Percentiles rank a stretch among this genome's conserved stretches.
These are phyloP conservation scores for Arthrinium puccinioides DNA, from an alignment of 2,329 filamentous ascomycete genomes.

Conservation along the genomic window DNA sequence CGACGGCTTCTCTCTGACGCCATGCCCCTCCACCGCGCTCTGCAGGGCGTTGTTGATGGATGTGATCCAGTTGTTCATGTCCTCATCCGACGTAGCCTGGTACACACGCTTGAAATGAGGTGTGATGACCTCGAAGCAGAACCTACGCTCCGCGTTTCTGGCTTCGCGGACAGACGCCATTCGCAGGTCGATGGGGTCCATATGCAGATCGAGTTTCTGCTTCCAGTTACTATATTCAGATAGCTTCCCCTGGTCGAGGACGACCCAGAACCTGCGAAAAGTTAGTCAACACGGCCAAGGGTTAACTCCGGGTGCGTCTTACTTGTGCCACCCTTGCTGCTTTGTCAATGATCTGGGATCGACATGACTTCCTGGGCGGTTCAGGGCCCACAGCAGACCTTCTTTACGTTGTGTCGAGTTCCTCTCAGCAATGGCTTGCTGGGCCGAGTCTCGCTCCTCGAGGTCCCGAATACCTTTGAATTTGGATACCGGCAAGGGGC, in stretches of 20 bases:
- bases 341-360: constrained; percentile 95
- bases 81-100: constrained; percentile 94
- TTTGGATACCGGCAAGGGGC: constrained; percentile 47
- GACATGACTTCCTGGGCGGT: constrained; percentile 85
- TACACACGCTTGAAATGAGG: constrained; percentile 94
- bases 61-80: constrained; percentile 94
- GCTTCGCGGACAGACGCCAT: constrained; percentile 97
- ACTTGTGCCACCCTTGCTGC: constrained; percentile 99
- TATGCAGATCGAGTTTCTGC: constrained; percentile 90
- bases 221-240: constrained; percentile 99
- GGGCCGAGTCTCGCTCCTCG: constrained; percentile 68
- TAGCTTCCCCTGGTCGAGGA: constrained; percentile 90
- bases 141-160: constrained; percentile 85
- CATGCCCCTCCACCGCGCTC: constrained; percentile 83
- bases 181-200: constrained; percentile 93
- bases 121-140: constrained; percentile 98
- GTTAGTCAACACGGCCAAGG: background rate
- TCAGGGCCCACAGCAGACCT: constrained; percentile 89
- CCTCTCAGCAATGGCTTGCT: constrained; percentile 45
- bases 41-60: constrained; percentile 97
- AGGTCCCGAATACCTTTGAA: constrained; percentile 93
- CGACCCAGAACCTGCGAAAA: constrained; percentile 84
- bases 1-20: constrained; percentile 46
- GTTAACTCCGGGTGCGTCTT: constrained; percentile 29
- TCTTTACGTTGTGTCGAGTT: constrained; percentile 75